phyloP scores from a whole-genome alignment of 495 filamentous ascomycete species.

The Penicillium alfredii region DNA sequence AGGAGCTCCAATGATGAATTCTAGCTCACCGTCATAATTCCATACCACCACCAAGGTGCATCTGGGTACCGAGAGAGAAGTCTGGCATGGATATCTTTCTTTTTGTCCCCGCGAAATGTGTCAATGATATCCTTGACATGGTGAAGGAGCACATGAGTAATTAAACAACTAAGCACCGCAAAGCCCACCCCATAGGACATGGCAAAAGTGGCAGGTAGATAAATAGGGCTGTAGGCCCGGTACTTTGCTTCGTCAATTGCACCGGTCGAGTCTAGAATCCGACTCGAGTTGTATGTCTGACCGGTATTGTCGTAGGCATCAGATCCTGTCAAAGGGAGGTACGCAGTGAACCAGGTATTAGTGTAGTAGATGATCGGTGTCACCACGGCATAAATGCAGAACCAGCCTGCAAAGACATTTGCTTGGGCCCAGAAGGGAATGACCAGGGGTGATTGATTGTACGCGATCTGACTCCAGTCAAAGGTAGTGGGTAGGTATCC shows the following conservation, averaged over 20 bases:
- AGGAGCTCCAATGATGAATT: not conserved
- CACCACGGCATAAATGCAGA: constrained; percentile 30
- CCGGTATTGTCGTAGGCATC: constrained; percentile 77
- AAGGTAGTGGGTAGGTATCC: constrained; percentile 81
- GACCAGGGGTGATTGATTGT: constrained; percentile 33
- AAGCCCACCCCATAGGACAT: constrained; percentile 74
- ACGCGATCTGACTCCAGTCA: constrained; percentile 57
- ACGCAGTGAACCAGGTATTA: constrained; percentile 35
- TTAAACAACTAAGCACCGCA: constrained; percentile 58
- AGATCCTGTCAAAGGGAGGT: constrained; percentile 33
- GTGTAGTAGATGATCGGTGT: constrained; percentile 33
- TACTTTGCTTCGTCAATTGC: constrained; percentile 65
- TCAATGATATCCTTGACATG: constrained; percentile 19
- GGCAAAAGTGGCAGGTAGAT: constrained; percentile 72
- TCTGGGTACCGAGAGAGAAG: constrained; percentile 71
- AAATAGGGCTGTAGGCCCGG: constrained; percentile 67
- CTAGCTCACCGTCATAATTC: constrained; percentile 49
- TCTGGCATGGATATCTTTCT: constrained; percentile 70
- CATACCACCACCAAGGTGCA: constrained; percentile 71
- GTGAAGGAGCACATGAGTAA: constrained; percentile 10
- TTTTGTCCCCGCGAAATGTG: constrained; percentile 8
- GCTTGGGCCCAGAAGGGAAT: constrained; percentile 43
- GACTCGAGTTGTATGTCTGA: constrained; percentile 65
- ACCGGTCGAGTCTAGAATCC: constrained; percentile 63
- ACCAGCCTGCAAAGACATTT: constrained; percentile 48